Base-by-base conservation (phyloP, 345 rosid genomes). In the Murraya paniculata region DNA sequence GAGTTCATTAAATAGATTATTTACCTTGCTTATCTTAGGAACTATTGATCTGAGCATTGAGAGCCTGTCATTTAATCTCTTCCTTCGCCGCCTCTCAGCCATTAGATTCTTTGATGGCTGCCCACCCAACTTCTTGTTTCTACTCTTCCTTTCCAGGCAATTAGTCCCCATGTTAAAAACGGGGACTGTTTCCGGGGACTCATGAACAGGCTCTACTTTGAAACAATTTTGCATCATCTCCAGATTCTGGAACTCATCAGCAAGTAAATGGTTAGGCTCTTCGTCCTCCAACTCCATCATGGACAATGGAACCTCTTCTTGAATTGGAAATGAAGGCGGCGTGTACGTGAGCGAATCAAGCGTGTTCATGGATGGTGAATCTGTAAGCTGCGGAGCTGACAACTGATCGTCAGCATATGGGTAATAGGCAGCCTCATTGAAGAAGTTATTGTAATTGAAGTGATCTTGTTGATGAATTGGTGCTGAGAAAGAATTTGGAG, bases 11-110 rank as follows among this genome's bases (percentile, higher is more conserved):
- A 53, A 19, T 0, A 4, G 0, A 16, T 57, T 4, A 24, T 60
- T 78, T 69, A 94, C 98, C 94, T 94, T 94, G 85, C 96, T 92
- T 86, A 94, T 94, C 89, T 94, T 94, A 27, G 98, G 97, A 70
- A 94, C 98, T 35, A 94, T 89, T 75, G 98, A 94, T 88, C 98
- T 87, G 36, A 94, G 90, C 95, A 92, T 95, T 30, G 97, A 91
- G 19, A 93, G 94, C 9, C 95, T 81, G 81, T 91, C 97, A 80
- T 93, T 92, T 69, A 95, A 82, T 25, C 98, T 78, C 88, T 93
- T 92, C 75, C 97, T 91, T 78, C 95, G 85, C 73, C 98, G 89
- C 81, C 97, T 87, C 84, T 93, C 98, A 1, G 98, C 98, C 97
- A 92, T 91, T 30, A 92, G 79, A 84, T 94, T 94, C 88, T 94